phyloP scores from a whole-genome alignment of 805 yeast species.

The Sugiyamaella lignohabitans region DNA sequence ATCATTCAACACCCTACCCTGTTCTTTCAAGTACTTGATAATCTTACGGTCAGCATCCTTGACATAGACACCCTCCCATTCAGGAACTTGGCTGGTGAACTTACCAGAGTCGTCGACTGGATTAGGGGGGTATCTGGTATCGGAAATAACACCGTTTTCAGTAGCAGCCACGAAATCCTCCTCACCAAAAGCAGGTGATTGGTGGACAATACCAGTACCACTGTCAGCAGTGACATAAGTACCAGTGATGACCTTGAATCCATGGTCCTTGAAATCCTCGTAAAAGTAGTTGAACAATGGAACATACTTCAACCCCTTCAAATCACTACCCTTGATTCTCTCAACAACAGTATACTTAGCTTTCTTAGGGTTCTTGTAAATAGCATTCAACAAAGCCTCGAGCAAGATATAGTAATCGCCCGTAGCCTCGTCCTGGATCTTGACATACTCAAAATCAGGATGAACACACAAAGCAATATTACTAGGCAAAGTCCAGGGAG shows the following conservation, averaged over 20 bases:
- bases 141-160: constrained; percentile 65
- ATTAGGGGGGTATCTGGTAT: constrained; percentile 71
- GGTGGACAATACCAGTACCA: constrained; percentile 99
- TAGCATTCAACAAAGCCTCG: constrained; percentile 72
- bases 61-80: constrained; percentile 77
- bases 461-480: constrained; percentile 88
- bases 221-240: constrained; percentile 86
- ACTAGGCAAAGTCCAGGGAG: constrained; percentile 99
- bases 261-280: constrained; percentile 63
- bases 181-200: constrained; percentile 98
- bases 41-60: constrained; percentile 93
- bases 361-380: constrained; percentile 91
- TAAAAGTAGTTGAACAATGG: constrained; percentile 81
- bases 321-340: constrained; percentile 68
- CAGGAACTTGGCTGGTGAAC: constrained; percentile 68
- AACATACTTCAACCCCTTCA: constrained; percentile 70
- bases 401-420: constrained; percentile 75
- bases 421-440: constrained; percentile 83
- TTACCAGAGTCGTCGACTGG: constrained; percentile 92
- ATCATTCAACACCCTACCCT: constrained; percentile 67
- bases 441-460: constrained; percentile 85
- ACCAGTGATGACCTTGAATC: constrained; percentile 74
- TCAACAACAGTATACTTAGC: constrained; percentile 83
- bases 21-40: constrained; percentile 72
- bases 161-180: constrained; percentile 86